Conservation (phyloP, 2,329 filamentous ascomycete genomes). For the Phoma sp. region DNA sequence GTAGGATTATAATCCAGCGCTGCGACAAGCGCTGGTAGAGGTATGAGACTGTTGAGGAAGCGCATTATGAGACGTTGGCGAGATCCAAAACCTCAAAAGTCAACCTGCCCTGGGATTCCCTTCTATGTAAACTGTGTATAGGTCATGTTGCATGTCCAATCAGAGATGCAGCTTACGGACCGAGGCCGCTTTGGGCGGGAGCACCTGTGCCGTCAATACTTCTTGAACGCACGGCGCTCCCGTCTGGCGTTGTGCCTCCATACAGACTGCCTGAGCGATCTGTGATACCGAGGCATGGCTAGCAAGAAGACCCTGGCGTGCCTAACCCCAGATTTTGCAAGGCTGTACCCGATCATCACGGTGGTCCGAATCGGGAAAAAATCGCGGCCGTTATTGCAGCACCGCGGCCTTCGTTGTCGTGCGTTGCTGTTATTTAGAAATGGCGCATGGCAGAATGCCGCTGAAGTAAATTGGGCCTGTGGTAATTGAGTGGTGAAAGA, state of each 20-base stretch:
- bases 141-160: constrained; percentile 1
- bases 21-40: not conserved
- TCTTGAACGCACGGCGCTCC: not conserved
- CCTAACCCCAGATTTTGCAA: not conserved
- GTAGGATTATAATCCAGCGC: constrained; percentile 9
- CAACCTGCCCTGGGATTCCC: not conserved
- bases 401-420: no score
- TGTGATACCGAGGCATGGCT: constrained; percentile 7
- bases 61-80: constrained; percentile 3
- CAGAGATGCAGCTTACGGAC: not conserved
- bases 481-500: no score
- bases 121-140: not conserved
- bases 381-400: no score
- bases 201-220: constrained; percentile 9
- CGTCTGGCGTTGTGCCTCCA: not conserved
- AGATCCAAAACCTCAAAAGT: not conserved
- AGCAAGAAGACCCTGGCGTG: not conserved
- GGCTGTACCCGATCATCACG: not conserved
- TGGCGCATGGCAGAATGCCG: no score
- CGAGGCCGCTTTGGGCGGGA: constrained; percentile 2
- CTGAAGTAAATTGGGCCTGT: no score
- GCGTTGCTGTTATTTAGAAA: no score
- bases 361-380: not conserved
- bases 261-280: not conserved
- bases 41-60: not conserved